Base-by-base conservation (phyloP, 495 filamentous ascomycete species). In the Tirmania nivea region DNA sequence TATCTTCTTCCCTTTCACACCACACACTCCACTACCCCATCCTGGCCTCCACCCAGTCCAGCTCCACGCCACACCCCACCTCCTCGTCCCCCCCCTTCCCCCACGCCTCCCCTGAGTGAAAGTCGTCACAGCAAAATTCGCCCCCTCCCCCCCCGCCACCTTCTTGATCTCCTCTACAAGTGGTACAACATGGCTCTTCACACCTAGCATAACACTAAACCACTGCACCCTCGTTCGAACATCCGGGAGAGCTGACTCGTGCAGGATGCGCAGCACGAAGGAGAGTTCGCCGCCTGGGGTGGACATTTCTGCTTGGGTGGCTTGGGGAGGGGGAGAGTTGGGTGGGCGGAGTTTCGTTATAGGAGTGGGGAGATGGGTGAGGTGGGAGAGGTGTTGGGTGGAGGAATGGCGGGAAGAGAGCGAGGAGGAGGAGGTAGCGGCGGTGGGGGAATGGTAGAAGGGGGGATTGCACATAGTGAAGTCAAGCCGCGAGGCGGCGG, bases 401-500 rank as follows among this genome's bases (percentile, higher is more conserved):
- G 72, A 14, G 84, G 83, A 52, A 76, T 75, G 0, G 90, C 84
- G 1, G 78, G 77, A 3, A 74, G 70, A 8, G 70, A 60, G 63
- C 95, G 96, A 34, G 71, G 66, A 20, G 68, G 59, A 0, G 84
- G 81, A 67, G 0, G 74, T 55, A 67, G 94, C 77, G 36, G 92
- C 84, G 11, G 66, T 16, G 73, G 69, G 60, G 39, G 39, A 14
- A 4, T 14, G 39, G 69, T 94, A 95, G 69, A 97, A 97, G 0
- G 90, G 90, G 1, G 90, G 90, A 59, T 97, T 97, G 67, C 80
- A 87, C 78, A 95, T 93, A 49, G 77, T 80, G 62, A 96, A 95
- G 64, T 94, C 84, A 36, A 93, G 71, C 5, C 75, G 39, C 8
- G 17, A 8, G 39, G 39, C 12, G 39, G 9, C 17, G 12, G 8